phyloP scores from a whole-genome alignment of 768 basidiomycete genomes.

The Boletus patriciae region DNA sequence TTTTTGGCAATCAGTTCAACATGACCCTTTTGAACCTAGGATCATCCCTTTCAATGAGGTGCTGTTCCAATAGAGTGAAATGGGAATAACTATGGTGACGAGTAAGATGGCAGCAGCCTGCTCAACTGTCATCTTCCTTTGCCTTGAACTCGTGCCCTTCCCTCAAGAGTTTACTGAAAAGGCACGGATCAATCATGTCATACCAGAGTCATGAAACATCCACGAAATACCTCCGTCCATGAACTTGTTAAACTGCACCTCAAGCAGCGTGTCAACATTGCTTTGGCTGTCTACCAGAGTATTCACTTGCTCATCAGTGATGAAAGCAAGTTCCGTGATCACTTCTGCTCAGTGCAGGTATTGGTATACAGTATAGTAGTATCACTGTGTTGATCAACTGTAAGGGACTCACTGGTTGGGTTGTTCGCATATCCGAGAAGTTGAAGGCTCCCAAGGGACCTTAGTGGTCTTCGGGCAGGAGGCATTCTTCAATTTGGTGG shows the following conservation, averaged over 20 bases:
- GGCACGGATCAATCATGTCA: not conserved
- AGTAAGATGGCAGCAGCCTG: slow-evolving; percentile 28
- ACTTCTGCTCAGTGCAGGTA: slow-evolving; percentile 17
- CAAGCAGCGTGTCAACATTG: slow-evolving; percentile 12
- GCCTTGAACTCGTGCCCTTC: slow-evolving; percentile 15
- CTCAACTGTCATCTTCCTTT: slow-evolving; percentile 23
- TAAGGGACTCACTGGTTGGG: slow-evolving; percentile 22
- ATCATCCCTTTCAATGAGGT: not conserved
- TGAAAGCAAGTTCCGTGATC: slow-evolving; percentile 29
- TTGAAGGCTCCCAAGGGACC: slow-evolving; percentile 22
- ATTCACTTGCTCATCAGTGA: slow-evolving; percentile 15
- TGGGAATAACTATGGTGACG: slow-evolving; percentile 14
- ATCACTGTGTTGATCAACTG: not conserved
- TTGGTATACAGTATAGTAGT: slow-evolving; percentile 35
- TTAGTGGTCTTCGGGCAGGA: slow-evolving; percentile 19
- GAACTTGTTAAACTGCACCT: slow-evolving; percentile 28
- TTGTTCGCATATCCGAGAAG: slow-evolving; percentile 25
- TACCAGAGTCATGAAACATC: not conserved
- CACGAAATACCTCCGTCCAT: slow-evolving; percentile 24
- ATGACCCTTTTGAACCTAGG: slow-evolving; percentile 29
- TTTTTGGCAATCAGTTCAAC: slow-evolving; percentile 20
- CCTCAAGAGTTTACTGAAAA: slow-evolving; percentile 28
- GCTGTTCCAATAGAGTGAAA: not conserved
- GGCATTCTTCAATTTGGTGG: slow-evolving; percentile 15
- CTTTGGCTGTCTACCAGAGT: not conserved